Conservation (phyloP, 768 basidiomycete species). For the Rhizopogon sp. region DNA sequence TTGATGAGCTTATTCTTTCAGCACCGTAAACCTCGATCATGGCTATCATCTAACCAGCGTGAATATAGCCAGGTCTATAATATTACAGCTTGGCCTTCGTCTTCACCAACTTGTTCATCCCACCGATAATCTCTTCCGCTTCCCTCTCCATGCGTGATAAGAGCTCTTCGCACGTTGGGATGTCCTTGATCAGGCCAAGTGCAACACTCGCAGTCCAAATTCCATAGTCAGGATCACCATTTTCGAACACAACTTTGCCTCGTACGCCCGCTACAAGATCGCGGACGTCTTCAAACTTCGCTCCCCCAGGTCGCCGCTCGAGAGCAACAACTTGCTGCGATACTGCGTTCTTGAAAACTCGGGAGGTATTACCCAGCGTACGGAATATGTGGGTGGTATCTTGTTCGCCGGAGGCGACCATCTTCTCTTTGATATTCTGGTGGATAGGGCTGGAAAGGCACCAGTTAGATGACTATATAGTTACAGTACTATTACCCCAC, state of each 20-base stretch:
- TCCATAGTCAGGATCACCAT: slow-evolving; percentile 81
- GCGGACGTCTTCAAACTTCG: slow-evolving; percentile 80
- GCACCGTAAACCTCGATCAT: no score
- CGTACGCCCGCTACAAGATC: slow-evolving; percentile 72
- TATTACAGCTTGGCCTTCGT: slow-evolving; percentile 17
- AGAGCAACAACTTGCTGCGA: slow-evolving; percentile 80
- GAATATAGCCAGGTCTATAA: background rate
- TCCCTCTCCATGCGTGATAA: slow-evolving; percentile 67
- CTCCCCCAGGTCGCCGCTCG: slow-evolving; percentile 76
- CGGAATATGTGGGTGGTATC: slow-evolving; percentile 91
- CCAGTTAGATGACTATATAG: background rate
- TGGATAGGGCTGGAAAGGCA: slow-evolving; percentile 65
- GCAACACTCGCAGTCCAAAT: slow-evolving; percentile 75
- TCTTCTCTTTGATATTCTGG: slow-evolving; percentile 85
- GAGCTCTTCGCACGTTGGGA: slow-evolving; percentile 76
- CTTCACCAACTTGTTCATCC: slow-evolving; percentile 29
- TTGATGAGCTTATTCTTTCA: no score
- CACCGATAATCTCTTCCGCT: slow-evolving; percentile 60
- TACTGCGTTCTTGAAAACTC: slow-evolving; percentile 85
- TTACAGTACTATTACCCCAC: slow-evolving; percentile 27
- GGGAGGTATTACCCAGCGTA: slow-evolving; percentile 75
- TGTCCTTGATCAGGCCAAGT: slow-evolving; percentile 74
- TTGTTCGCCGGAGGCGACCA: slow-evolving; percentile 75
- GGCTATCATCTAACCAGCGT: no score
- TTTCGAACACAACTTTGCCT: slow-evolving; percentile 73